A percentile compares a stretch with the other conserved stretches of the same genome.
phyloP scores from a whole-genome alignment of 164 flowering plant species.

The Stephania yunnanensis region DNA sequence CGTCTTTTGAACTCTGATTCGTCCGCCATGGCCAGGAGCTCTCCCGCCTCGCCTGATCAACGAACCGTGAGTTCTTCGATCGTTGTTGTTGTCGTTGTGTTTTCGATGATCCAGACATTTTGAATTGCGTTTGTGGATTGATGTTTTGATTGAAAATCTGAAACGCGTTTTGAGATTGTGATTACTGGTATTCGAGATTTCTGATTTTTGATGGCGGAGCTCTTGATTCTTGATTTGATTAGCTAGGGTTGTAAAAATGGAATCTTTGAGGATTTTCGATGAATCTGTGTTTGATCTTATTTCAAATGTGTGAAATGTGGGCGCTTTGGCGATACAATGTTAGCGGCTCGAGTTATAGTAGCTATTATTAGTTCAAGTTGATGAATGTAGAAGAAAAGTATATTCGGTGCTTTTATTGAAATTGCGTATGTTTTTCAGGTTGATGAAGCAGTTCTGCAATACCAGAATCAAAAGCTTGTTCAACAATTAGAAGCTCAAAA shows the following conservation, averaged over 20 bases:
- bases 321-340: background rate
- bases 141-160: background rate
- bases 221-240: no score
- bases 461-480: slow-evolving; percentile 82
- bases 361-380: background rate
- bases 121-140: background rate
- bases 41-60: slow-evolving; percentile 18
- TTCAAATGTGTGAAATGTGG: no score
- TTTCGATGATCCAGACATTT: background rate
- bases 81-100: background rate
- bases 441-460: slow-evolving; percentile 73
- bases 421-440: slow-evolving; percentile 37
- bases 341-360: background rate
- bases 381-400: background rate
- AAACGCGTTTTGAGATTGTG: background rate
- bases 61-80: slow-evolving; percentile 17
- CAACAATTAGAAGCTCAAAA: slow-evolving; percentile 78
- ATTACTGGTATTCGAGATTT: background rate
- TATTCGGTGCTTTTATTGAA: background rate
- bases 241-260: no score
- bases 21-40: slow-evolving; percentile 23
- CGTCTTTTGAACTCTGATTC: slow-evolving; percentile 22
- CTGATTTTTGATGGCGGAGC: no score
- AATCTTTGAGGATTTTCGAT: no score
- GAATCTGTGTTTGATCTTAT: no score